Conservation (phyloP, 2,329 filamentous ascomycete genomes). For the Dactylonectria estremocensis region DNA sequence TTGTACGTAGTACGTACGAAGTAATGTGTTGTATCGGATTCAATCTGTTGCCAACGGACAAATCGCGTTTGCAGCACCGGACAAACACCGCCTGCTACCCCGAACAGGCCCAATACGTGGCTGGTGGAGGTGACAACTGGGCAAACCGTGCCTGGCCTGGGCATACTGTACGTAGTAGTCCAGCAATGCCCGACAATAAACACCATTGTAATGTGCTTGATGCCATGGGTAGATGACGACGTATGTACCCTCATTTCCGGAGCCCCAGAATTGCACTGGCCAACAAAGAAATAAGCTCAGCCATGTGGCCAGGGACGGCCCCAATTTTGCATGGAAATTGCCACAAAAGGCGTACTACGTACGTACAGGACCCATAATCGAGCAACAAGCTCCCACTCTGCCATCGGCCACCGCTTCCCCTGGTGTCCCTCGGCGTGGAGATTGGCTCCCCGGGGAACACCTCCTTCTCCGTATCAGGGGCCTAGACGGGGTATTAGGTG, state of each 20-base stretch:
- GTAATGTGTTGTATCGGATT: too few species aligned
- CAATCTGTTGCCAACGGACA: background rate
- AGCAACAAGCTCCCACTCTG: background rate
- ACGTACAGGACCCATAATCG: conserved; percentile 12
- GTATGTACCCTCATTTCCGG: conserved; percentile 30
- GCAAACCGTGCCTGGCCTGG: background rate
- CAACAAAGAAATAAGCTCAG: conserved; percentile 32
- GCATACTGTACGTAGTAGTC: background rate
- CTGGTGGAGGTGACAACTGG: background rate
- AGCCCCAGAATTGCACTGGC: conserved; percentile 28
- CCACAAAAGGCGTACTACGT: background rate
- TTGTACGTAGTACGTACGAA: background rate
- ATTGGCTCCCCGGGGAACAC: conserved; percentile 11
- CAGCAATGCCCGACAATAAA: conserved; percentile 6
- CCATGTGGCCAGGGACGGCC: conserved; percentile 18
- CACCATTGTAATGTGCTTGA: conserved; percentile 1
- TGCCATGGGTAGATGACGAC: conserved; percentile 24
- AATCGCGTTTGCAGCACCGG: background rate
- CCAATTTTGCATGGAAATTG: conserved; percentile 30
- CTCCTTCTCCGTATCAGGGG: conserved; percentile 22
- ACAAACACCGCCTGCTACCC: background rate
- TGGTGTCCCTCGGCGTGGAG: conserved; percentile 10
- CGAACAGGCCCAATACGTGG: background rate
- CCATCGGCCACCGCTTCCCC: conserved; percentile 4
- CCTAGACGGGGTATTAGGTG: background rate